These are phyloP conservation scores for Iberis pinnata DNA, from an alignment of 345 rosid genomes.

Conservation along the genomic window DNA sequence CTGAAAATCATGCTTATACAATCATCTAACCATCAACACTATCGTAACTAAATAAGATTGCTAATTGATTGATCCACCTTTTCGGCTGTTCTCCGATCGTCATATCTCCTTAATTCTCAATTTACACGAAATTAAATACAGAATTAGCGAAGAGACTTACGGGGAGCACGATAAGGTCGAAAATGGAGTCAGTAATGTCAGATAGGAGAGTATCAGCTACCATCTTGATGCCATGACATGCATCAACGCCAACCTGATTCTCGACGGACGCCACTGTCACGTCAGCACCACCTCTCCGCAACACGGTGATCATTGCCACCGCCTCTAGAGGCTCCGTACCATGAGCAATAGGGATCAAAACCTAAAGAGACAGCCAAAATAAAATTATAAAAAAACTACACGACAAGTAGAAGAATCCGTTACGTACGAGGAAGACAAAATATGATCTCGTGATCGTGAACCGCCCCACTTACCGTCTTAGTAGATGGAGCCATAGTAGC, in stretches of 20 bases:
- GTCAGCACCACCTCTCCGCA: slow-evolving; percentile 75
- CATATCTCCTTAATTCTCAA: too few species aligned
- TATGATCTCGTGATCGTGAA: neutral
- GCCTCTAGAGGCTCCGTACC: slow-evolving; percentile 98
- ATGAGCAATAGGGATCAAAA: slow-evolving; percentile 87
- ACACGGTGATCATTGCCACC: slow-evolving; percentile 64
- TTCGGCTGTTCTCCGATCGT: too few species aligned
- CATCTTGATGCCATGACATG: slow-evolving; percentile 68
- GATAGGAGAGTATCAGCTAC: slow-evolving; percentile 69
- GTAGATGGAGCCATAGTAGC: slow-evolving; percentile 50
- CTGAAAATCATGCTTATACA: neutral
- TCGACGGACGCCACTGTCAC: slow-evolving; percentile 80
- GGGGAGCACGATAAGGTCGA: slow-evolving; percentile 74
- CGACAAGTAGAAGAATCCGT: neutral
- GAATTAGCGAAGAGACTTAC: slow-evolving; percentile 27
- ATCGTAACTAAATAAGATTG: too few species aligned
- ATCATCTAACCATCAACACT: too few species aligned
- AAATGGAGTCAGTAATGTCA: slow-evolving; percentile 45
- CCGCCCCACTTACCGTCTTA: slow-evolving; percentile 38
- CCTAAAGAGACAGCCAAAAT: slow-evolving; percentile 34
- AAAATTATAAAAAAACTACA: neutral
- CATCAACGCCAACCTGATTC: slow-evolving; percentile 57
- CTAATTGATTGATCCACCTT: too few species aligned
- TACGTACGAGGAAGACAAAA: slow-evolving; percentile 10
- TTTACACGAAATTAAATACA: too few species aligned